Evolutionary conservation across 768 basidiomycete species (phyloP), one percentile per base, ranked within the genome.

Genomic region (Boletus edulis): DNA sequence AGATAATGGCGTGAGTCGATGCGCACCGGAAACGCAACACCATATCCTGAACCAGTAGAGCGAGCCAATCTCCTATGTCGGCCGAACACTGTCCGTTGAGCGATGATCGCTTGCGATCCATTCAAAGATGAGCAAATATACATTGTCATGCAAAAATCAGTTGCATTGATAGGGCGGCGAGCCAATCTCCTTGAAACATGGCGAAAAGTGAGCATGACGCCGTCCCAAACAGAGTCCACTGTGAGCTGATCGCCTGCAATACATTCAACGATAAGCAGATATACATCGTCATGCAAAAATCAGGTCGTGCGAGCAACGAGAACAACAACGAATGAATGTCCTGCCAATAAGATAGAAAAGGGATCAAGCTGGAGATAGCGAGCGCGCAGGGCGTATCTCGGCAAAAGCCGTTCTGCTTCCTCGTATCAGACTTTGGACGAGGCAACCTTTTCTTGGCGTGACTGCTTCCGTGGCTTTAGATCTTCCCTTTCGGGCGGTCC

Each of bases 401-500:
- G 22, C 24, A 24, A 24, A 6, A 12, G 47, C 13, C 24, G 15
- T 14, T 13, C 37, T 9, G n/a, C 22, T n/a, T 20, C 22, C 22
- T 18, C 41, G 22, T 9, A 34, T 52, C 32, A 61, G n/a, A 59
- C 58, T 22, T 51, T 39, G 43, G 55, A 42, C 34, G 47, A 24
- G 4, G 31, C n/a, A 11, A 27, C 34, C 17, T 24, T 38, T 1
- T 52, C 48, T 18, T 35, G 46, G 12, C 27, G 27, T 3, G 31
- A 35, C n/a, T 22, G 48, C 12, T 29, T 58, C 35, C 32, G 51
- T 9, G 34, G 1, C 14, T 35, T 49, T 35, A 40, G 20, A 2
- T 54, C 50, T 27, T 68, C 68, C 34, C 54, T 70, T 3, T 52
- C 45, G 3, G 56, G 59, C 5, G 59, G 46, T n/a, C 62, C 54